Evolutionary conservation across 257 asterid species (phyloP).

Genomic region (Solanum appendiculatum): DNA sequence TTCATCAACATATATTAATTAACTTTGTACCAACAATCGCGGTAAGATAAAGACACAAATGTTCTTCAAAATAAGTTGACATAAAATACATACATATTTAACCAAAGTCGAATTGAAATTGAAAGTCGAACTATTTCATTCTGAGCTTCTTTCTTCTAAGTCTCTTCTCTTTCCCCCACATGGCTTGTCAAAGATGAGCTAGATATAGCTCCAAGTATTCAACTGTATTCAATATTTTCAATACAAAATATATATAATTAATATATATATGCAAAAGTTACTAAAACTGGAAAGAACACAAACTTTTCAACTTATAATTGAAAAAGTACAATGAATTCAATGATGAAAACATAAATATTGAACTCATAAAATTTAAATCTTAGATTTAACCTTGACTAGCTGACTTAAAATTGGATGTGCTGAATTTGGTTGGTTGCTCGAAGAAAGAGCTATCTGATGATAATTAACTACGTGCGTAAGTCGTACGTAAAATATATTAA

Average conservation of each 20-base stretch:
- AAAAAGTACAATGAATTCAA: not conserved
- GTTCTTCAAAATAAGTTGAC: not conserved
- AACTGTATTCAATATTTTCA: not conserved
- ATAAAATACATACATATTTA: too few species aligned
- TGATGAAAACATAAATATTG: too few species aligned
- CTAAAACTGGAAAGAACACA: not conserved
- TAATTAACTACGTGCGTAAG: too few species aligned
- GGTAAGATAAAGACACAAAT: not conserved
- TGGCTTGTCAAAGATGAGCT: too few species aligned
- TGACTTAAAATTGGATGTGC: not conserved
- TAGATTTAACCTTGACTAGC: not conserved
- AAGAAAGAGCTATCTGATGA: too few species aligned
- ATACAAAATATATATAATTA: not conserved
- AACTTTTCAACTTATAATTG: not conserved
- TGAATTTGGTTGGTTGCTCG: not conserved
- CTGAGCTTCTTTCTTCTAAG: not conserved
- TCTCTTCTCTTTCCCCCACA: too few species aligned
- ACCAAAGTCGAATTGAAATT: not conserved
- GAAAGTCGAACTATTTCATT: not conserved
- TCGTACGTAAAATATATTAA: too few species aligned
- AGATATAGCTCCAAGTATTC: too few species aligned
- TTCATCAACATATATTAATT: not conserved
- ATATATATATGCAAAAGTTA: not conserved
- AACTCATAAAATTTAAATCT: not conserved
- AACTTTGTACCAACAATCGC: not conserved